These are phyloP conservation scores for Candida boidinii DNA, from an alignment of 805 yeast species.

Conservation along the genomic window DNA sequence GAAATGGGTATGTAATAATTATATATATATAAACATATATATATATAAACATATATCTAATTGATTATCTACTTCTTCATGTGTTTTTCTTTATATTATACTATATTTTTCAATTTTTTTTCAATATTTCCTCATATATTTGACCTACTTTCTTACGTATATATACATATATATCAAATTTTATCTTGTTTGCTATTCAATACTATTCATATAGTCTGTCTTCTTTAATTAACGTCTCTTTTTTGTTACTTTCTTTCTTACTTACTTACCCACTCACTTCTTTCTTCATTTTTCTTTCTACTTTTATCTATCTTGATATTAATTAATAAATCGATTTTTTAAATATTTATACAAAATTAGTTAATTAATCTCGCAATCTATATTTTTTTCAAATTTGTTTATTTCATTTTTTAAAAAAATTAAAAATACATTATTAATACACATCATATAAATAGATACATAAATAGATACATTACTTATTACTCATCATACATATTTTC, in stretches of 20 bases:
- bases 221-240: background rate
- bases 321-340: background rate
- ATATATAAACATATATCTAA: background rate
- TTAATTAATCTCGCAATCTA: too few relatives aligned
- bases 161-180: too few relatives aligned
- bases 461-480: too few relatives aligned
- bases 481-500: conserved; percentile 38
- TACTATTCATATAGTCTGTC: background rate
- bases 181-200: too few relatives aligned
- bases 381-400: too few relatives aligned
- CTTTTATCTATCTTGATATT: background rate
- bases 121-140: too few relatives aligned
- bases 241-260: background rate
- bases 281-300: background rate
- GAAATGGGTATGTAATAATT: conserved; percentile 65
- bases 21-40: background rate
- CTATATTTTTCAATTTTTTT: background rate
- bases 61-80: conserved; percentile 1
- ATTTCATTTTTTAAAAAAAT: too few relatives aligned
- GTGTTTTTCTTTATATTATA: conserved; percentile 1
- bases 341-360: too few relatives aligned
- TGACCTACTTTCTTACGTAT: too few relatives aligned
- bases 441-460: too few relatives aligned
- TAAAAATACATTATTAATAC: background rate
- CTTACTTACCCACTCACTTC: background rate